Evolutionary conservation across 2,329 filamentous ascomycete genomes (phyloP).

Genomic region (Colletotrichum destructivum): DNA sequence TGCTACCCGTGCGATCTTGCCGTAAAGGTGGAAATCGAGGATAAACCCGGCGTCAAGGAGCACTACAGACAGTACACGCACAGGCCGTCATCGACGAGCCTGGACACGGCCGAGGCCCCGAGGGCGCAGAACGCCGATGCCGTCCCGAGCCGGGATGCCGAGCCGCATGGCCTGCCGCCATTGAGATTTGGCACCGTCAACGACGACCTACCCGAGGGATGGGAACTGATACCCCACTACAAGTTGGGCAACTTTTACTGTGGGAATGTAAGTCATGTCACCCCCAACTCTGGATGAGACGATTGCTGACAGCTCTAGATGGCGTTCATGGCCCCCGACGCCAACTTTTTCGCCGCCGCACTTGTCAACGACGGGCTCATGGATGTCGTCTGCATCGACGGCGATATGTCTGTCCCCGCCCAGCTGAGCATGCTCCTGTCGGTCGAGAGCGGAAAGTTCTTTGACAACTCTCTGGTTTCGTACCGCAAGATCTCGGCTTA

Average conservation of each 20-base stretch:
- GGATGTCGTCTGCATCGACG: slow-evolving; percentile 87
- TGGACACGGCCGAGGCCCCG: slow-evolving; percentile 48
- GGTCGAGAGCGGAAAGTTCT: slow-evolving; percentile 82
- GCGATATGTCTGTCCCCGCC: slow-evolving; percentile 77
- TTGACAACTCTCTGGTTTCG: slow-evolving; percentile 82
- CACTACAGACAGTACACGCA: slow-evolving; percentile 74
- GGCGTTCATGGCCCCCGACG: slow-evolving; percentile 89
- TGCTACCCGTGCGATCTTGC: slow-evolving; percentile 92
- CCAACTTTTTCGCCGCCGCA: slow-evolving; percentile 89
- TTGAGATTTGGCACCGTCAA: slow-evolving; percentile 85
- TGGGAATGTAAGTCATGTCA: slow-evolving; percentile 76
- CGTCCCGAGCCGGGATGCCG: slow-evolving; percentile 42
- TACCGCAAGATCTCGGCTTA: slow-evolving; percentile 93
- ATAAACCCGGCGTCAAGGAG: slow-evolving; percentile 81
- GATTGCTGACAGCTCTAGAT: slow-evolving; percentile 67
- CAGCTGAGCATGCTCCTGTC: slow-evolving; percentile 79
- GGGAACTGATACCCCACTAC: slow-evolving; percentile 81
- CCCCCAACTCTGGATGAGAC: neutral
- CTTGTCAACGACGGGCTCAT: slow-evolving; percentile 87
- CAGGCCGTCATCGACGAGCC: slow-evolving; percentile 49
- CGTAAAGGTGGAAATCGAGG: slow-evolving; percentile 84
- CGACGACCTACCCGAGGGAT: slow-evolving; percentile 82
- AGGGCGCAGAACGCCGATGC: slow-evolving; percentile 24
- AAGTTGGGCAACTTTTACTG: slow-evolving; percentile 93
- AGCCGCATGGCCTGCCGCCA: slow-evolving; percentile 74